These are phyloP conservation scores for Penicillium polonicum DNA, from an alignment of 2,329 filamentous ascomycete species.

Conservation along the genomic window DNA sequence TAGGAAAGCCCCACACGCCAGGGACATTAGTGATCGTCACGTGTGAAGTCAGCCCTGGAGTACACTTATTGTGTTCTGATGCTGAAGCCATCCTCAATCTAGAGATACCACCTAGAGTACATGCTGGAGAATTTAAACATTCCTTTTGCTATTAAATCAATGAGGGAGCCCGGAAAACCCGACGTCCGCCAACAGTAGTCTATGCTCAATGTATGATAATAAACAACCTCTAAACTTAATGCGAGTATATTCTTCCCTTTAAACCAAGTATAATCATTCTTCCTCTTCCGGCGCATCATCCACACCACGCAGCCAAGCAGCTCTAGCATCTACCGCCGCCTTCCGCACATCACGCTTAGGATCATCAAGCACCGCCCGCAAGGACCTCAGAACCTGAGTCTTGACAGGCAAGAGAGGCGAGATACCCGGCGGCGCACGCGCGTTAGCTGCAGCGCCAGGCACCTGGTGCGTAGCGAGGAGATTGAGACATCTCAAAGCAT, in stretches of 20 bases:
- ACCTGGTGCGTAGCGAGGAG: slow-evolving; percentile 36
- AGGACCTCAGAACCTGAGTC: slow-evolving; percentile 55
- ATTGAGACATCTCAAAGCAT: slow-evolving; percentile 40
- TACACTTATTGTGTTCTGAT: not conserved
- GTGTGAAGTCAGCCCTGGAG: not conserved
- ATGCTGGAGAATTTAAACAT: not conserved
- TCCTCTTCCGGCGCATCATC: slow-evolving; percentile 61
- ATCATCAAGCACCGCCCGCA: slow-evolving; percentile 60
- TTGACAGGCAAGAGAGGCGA: slow-evolving; percentile 57
- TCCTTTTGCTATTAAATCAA: not conserved
- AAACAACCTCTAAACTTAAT: not conserved
- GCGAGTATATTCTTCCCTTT: not conserved
- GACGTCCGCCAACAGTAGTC: not conserved
- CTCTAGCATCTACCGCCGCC: slow-evolving; percentile 61
- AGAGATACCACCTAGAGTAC: not conserved
- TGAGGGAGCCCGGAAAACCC: not conserved
- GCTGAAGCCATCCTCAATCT: not conserved
- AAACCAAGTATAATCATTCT: slow-evolving; percentile 35
- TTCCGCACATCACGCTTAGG: slow-evolving; percentile 61
- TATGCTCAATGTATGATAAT: not conserved
- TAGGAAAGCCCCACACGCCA: no score
- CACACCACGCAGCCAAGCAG: slow-evolving; percentile 57
- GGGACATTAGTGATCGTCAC: not conserved
- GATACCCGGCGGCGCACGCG: slow-evolving; percentile 29
- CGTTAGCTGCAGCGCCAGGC: slow-evolving; percentile 21